Base-by-base conservation (phyloP, 1,284 basidiomycete genomes). In the Puccinia sorghi region DNA sequence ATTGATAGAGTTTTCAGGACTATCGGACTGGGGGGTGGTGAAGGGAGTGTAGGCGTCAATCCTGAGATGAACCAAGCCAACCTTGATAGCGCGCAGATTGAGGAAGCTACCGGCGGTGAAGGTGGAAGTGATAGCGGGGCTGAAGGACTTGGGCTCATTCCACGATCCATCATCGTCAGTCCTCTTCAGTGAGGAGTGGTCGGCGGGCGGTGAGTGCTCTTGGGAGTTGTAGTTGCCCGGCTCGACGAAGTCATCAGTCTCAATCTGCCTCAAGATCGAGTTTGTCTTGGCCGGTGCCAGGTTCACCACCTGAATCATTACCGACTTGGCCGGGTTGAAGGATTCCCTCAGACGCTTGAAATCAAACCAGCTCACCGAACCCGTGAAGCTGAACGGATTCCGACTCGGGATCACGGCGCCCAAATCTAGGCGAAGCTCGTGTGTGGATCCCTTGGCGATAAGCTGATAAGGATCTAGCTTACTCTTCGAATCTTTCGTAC, bases 61-160 rank as follows among this genome's bases (percentile, higher is more conserved):
- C 85, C 95, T 97, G 76, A 94, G 89, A 80, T 89, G 89, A 72
- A 98, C 86, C 15, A 92, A 82, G 7, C 94, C 94, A 9, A 92
- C 88, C 84, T 95, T 96, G 11, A 90, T 66, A 17, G 75, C 75
- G n/a, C 52, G 66, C 13, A 77, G 57, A 22, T 61, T 57, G 9
- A 77, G 41, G 32, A 41, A 46, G 12, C 27, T 20, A 32, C 43
- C 61, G 27, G 66, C 13, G 13, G 22, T 6, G 22, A 22, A 1
- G n/a, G 15, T 0, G 15, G 43, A 20, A 1, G n/a, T 7, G n/a
- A 43, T 3, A 43, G 43, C 3, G 11, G 39, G n/a, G 46, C 25
- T 20, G 27, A 0, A 15, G 1, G 59, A 5, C 12, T 12, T 32
- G 8, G 52, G 2, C 27, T 71, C 67, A 61, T 25, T 73, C 52